A percentile compares a stretch with the other conserved stretches of the same genome.
Evolutionary conservation across 768 basidiomycete genomes (phyloP).

Genomic region (Tephrocybe sp.): DNA sequence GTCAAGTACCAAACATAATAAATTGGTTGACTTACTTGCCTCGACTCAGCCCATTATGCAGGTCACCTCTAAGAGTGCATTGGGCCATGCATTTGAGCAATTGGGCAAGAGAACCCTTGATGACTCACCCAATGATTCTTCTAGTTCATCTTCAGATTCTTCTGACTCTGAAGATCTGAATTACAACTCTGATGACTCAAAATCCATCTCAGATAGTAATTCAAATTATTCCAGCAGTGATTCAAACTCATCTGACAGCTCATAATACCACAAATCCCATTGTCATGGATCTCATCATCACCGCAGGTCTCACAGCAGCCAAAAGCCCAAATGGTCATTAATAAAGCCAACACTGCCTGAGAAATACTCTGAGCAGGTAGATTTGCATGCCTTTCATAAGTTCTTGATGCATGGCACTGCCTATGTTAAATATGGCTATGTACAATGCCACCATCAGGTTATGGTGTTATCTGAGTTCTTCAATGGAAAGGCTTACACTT

Average conservation of each 20-base stretch:
- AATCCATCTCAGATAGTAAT: too few relatives aligned
- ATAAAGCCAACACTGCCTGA: constrained; percentile 3
- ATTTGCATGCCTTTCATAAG: constrained; percentile 8
- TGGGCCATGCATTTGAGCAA: not conserved
- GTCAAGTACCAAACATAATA: too few relatives aligned
- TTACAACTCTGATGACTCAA: not conserved
- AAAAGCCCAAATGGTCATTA: not conserved
- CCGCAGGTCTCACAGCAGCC: not conserved
- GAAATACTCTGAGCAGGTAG: constrained; percentile 14
- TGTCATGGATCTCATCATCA: not conserved
- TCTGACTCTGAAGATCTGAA: not conserved
- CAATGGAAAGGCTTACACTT: not conserved
- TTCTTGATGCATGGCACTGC: constrained; percentile 17
- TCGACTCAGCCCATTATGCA: too few relatives aligned
- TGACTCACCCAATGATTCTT: not conserved
- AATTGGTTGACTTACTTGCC: too few relatives aligned
- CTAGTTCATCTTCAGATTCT: not conserved
- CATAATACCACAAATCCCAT: too few relatives aligned
- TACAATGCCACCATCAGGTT: constrained; percentile 16
- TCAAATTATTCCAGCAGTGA: too few relatives aligned
- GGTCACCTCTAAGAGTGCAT: not conserved
- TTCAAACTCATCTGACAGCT: not conserved
- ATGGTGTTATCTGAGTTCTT: constrained; percentile 25
- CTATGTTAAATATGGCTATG: constrained; percentile 21
- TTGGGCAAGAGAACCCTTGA: not conserved